A percentile compares a stretch with the other conserved stretches of the same genome.
Conservation (phyloP, 1,284 basidiomycete genomes). For the Gomphus bonarii region DNA sequence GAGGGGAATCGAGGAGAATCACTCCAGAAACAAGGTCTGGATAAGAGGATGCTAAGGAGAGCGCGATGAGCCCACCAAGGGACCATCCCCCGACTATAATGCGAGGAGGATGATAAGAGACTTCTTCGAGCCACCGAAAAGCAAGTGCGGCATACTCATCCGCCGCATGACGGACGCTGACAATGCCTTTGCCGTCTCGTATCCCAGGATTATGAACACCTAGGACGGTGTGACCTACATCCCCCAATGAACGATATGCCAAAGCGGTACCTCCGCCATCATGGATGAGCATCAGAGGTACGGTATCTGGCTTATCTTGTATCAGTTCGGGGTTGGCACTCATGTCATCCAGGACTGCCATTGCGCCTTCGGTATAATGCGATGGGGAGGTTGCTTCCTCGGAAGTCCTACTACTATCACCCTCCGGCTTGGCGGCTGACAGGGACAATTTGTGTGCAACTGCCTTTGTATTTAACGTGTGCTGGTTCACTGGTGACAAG, state of each 20-base stretch:
- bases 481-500: too few species aligned
- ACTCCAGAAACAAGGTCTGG: neutral
- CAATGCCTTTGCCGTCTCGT: neutral
- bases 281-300: neutral
- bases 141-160: neutral
- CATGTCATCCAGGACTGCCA: neutral
- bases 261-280: neutral
- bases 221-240: neutral
- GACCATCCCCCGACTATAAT: neutral
- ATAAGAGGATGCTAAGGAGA: neutral
- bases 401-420: too few species aligned
- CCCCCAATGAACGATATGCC: neutral
- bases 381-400: too few species aligned
- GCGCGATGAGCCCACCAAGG: neutral
- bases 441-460: too few species aligned
- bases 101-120: neutral
- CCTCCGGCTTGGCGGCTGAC: too few species aligned
- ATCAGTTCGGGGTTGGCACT: neutral
- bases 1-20: neutral
- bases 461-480: too few species aligned
- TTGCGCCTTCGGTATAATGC: neutral
- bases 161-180: neutral
- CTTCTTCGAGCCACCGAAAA: neutral
- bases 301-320: neutral
- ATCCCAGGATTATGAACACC: neutral